These are phyloP conservation scores for Calonectria hawksworthii DNA, from an alignment of 2,329 filamentous ascomycete species.

Conservation along the genomic window DNA sequence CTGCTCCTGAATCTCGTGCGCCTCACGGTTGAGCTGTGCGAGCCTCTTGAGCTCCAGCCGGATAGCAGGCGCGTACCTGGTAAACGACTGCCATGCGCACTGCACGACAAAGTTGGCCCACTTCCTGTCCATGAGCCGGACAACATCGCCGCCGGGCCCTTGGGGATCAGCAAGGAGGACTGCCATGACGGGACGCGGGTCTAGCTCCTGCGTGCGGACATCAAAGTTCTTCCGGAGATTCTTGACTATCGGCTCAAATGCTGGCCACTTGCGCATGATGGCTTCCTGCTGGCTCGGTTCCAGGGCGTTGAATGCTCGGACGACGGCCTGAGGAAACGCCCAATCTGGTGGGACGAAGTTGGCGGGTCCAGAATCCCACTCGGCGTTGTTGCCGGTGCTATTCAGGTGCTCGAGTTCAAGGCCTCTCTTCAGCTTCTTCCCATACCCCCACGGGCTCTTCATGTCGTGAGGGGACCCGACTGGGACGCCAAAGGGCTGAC, in stretches of 20 bases:
- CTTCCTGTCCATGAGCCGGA: conserved; percentile 3
- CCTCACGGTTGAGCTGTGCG: background rate
- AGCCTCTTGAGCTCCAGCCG: background rate
- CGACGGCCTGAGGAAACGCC: background rate
- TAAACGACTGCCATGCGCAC: background rate
- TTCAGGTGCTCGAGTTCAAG: background rate
- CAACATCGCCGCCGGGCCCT: background rate
- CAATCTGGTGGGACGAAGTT: background rate
- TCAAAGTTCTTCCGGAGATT: background rate
- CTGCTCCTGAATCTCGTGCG: background rate
- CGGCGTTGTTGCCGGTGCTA: background rate
- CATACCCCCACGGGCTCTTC: background rate
- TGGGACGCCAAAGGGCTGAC: background rate
- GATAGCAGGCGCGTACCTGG: background rate
- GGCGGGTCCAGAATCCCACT: background rate
- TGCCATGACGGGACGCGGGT: conserved; percentile 13
- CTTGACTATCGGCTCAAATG: background rate
- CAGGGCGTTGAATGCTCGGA: background rate
- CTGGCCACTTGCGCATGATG: conserved; percentile 11
- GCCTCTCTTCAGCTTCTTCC: background rate
- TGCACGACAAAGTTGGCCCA: conserved; percentile 16
- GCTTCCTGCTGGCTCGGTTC: background rate
- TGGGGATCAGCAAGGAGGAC: conserved; percentile 10
- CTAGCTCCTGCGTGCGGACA: background rate
- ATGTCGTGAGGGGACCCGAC: background rate